Evolutionary conservation across 202 grass and related monocot genomes (phyloP).

Genomic region (Musa balbisiana): DNA sequence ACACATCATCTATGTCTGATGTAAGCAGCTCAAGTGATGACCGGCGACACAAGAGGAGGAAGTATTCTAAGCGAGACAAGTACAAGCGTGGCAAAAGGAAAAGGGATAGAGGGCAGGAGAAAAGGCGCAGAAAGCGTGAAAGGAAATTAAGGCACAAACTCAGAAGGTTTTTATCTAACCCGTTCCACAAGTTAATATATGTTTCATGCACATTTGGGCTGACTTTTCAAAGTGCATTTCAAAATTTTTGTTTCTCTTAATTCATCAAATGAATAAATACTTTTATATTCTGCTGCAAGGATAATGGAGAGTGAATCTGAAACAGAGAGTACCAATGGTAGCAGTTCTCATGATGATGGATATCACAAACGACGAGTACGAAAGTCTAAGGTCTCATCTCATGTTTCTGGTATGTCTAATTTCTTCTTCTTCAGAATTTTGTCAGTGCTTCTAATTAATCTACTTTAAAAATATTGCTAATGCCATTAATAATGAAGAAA

Average conservation of each 20-base stretch:
- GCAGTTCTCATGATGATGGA: constrained; percentile 48
- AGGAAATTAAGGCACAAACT: constrained; percentile 67
- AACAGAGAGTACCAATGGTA: constrained; percentile 39
- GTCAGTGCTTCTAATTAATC: constrained; percentile 1
- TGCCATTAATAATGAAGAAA: neutral
- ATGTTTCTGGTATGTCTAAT: constrained; percentile 55
- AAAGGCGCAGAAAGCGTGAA: constrained; percentile 59
- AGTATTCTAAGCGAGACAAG: constrained; percentile 57
- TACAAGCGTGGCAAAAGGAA: constrained; percentile 64
- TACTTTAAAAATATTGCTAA: neutral
- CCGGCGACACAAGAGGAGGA: constrained; percentile 52
- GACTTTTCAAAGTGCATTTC: constrained; percentile 8
- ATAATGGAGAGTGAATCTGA: constrained; percentile 39
- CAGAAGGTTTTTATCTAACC: constrained; percentile 45
- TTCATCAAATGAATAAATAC: neutral
- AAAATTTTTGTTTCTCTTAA: neutral
- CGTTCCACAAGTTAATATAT: constrained; percentile 1
- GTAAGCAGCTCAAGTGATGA: constrained; percentile 91
- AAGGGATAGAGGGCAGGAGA: constrained; percentile 64
- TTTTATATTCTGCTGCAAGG: constrained; percentile 30
- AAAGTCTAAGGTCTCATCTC: constrained; percentile 57
- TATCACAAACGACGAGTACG: constrained; percentile 36
- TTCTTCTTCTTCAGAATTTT: constrained; percentile 13
- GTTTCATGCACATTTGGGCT: constrained; percentile 6
- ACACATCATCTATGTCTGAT: constrained; percentile 65